A percentile compares a stretch with the other conserved stretches of the same genome.
Evolutionary conservation across 2,329 filamentous ascomycete genomes (phyloP).

Genomic region (Sclerotinia sclerotiorum): DNA sequence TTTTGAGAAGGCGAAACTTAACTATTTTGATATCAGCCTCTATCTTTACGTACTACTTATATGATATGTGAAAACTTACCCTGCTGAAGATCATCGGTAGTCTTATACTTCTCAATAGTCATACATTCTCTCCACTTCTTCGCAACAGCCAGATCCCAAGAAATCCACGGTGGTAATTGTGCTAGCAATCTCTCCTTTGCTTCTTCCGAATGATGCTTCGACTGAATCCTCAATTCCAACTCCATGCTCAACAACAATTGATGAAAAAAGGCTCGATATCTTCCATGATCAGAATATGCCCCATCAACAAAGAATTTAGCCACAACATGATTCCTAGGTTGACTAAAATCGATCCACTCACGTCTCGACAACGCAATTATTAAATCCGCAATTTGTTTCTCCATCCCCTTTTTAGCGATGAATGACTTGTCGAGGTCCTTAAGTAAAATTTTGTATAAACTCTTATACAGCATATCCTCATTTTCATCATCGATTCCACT

Average conservation of each 20-base stretch:
- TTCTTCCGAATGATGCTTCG: constrained; percentile 58
- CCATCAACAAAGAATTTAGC: constrained; percentile 68
- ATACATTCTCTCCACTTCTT: constrained; percentile 71
- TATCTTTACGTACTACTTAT: not conserved
- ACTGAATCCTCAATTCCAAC: constrained; percentile 68
- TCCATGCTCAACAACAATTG: constrained; percentile 74
- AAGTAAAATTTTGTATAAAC: constrained; percentile 67
- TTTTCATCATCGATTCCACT: constrained; percentile 55
- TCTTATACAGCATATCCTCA: constrained; percentile 58
- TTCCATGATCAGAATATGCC: constrained; percentile 51
- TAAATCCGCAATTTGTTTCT: constrained; percentile 71
- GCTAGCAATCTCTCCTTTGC: constrained; percentile 63
- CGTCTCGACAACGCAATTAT: constrained; percentile 67
- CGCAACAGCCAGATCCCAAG: constrained; percentile 72
- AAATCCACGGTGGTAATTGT: constrained; percentile 67
- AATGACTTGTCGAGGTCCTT: constrained; percentile 64
- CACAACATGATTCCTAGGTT: constrained; percentile 68
- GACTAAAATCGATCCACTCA: constrained; percentile 73
- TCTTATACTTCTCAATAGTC: constrained; percentile 59
- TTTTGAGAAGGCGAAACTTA: constrained; percentile 60
- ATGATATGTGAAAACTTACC: constrained; percentile 42
- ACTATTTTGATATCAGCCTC: constrained; percentile 44
- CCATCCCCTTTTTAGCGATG: constrained; percentile 62
- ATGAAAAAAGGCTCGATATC: constrained; percentile 68
- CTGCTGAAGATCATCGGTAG: constrained; percentile 51